phyloP scores from a whole-genome alignment of 208 protist species.

The Trypanosoma cruzi region DNA sequence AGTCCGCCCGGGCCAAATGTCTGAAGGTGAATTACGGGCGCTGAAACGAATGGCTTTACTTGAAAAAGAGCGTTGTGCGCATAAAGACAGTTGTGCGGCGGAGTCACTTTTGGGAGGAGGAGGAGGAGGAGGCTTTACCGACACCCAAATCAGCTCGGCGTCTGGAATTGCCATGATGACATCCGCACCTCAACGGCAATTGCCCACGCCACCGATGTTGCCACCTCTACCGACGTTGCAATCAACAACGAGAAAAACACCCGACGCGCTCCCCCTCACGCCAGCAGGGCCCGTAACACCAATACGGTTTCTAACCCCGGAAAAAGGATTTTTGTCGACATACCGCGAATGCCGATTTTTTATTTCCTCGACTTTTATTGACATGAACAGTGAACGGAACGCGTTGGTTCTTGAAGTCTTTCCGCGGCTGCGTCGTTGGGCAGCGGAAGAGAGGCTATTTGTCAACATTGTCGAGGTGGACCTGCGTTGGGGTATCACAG shows the following conservation, averaged over 20 bases:
- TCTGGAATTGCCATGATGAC: background rate
- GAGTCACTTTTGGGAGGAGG: background rate
- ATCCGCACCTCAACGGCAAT: no score
- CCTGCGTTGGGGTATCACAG: constrained; percentile 96
- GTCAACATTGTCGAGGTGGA: constrained; percentile 92
- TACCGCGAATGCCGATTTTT: constrained; percentile 92
- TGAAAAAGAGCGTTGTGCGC: constrained; percentile 14
- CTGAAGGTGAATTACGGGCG: constrained; percentile 15
- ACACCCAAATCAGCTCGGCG: background rate
- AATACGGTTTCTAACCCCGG: background rate
- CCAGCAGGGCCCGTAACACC: background rate
- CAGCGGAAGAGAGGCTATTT: constrained; percentile 46
- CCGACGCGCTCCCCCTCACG: no score
- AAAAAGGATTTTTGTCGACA: constrained; percentile 23
- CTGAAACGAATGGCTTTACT: constrained; percentile 31
- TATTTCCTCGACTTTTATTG: constrained; percentile 95
- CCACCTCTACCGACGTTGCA: background rate
- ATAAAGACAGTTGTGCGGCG: background rate
- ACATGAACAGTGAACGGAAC: constrained; percentile 97
- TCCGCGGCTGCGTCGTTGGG: constrained; percentile 89
- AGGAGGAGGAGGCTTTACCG: background rate
- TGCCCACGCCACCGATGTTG: no score
- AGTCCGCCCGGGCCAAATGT: constrained; percentile 13
- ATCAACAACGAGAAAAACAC: background rate
- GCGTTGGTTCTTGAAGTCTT: constrained; percentile 93